phyloP scores from a whole-genome alignment of 2,329 filamentous ascomycete species.

The Colletotrichum scovillei region DNA sequence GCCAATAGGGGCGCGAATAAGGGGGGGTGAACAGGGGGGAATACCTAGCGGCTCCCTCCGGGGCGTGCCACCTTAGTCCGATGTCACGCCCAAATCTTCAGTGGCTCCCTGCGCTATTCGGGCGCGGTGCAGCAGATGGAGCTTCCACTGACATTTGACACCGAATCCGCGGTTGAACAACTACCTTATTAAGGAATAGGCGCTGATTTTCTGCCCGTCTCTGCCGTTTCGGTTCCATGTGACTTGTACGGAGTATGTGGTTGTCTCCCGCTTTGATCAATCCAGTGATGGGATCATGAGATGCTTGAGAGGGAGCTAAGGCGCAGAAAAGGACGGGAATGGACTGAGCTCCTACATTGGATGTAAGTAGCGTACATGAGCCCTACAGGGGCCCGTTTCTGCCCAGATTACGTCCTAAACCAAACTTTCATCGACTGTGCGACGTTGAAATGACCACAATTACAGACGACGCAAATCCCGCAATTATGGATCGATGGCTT shows the following conservation, averaged over 20 bases:
- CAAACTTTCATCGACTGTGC: conserved; percentile 2
- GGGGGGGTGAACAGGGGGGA: conserved; percentile 12
- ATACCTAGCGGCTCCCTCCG: conserved; percentile 25
- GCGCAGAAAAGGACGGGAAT: neutral
- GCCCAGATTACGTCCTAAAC: neutral
- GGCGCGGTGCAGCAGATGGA: conserved; percentile 25
- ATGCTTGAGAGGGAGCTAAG: neutral
- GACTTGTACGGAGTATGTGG: neutral
- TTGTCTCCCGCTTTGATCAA: neutral
- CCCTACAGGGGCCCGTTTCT: conserved; percentile 4
- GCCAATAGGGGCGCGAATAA: conserved; percentile 13
- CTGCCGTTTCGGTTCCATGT: neutral
- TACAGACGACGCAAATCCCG: conserved; percentile 18
- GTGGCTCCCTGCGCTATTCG: conserved; percentile 15
- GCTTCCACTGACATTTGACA: conserved; percentile 19
- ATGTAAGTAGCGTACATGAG: neutral
- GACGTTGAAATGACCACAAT: conserved; percentile 15
- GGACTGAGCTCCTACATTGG: neutral
- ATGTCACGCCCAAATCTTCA: conserved; percentile 23
- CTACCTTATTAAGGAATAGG: neutral
- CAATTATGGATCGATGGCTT: conserved; percentile 11
- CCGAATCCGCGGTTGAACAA: neutral
- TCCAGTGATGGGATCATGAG: neutral
- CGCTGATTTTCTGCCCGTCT: neutral
- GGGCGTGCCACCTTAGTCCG: conserved; percentile 14